These are phyloP conservation scores for Amoeboaphelidium occidentale DNA, from an alignment of 371 early-diverging fungal genomes.

Conservation along the genomic window DNA sequence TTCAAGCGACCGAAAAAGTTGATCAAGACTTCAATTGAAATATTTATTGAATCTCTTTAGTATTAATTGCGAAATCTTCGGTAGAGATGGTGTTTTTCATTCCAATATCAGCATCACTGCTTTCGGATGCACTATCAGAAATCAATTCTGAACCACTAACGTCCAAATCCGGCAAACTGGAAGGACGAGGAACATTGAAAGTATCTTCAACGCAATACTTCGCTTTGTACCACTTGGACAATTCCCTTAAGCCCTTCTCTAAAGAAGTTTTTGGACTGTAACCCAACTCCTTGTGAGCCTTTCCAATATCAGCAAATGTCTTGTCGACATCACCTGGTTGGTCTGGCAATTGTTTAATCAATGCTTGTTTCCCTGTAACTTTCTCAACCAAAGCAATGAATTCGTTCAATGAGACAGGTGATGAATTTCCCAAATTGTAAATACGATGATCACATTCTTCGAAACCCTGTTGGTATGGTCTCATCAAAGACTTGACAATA, in stretches of 20 bases:
- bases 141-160: too few species aligned
- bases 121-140: too few species aligned
- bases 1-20: too few species aligned
- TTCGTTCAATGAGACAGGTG: slow-evolving; percentile 5
- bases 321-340: slow-evolving; percentile 8
- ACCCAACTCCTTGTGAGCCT: slow-evolving; percentile 1
- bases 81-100: too few species aligned
- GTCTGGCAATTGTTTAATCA: slow-evolving; percentile 3
- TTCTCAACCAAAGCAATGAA: slow-evolving; percentile 6
- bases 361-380: background rate
- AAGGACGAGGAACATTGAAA: too few species aligned
- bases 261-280: slow-evolving; percentile 2
- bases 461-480: background rate
- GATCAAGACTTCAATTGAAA: too few species aligned
- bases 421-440: slow-evolving; percentile 9
- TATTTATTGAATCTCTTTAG: too few species aligned
- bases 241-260: slow-evolving; percentile 4
- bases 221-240: slow-evolving; percentile 3
- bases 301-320: slow-evolving; percentile 7
- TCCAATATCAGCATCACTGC: too few species aligned
- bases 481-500: slow-evolving; percentile 3
- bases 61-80: too few species aligned
- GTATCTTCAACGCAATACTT: background rate
- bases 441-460: background rate
- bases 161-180: too few species aligned